Evolutionary conservation across 2,329 filamentous ascomycete species (phyloP), one percentile per base, ranked within the genome.

Genomic region (Botryotinia narcissicola): DNA sequence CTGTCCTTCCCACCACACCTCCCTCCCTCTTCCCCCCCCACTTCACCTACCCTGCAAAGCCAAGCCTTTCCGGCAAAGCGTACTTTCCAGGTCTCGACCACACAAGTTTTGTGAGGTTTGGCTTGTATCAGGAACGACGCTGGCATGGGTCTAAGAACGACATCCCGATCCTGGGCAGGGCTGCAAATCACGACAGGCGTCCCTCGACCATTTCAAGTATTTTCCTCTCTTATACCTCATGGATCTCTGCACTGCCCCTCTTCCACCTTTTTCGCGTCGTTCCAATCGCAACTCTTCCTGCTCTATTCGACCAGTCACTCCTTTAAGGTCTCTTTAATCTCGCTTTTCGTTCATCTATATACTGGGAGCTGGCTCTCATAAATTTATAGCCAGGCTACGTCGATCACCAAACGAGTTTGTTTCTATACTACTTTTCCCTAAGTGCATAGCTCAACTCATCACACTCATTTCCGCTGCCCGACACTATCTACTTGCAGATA

Each of bases 321-420:
- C 84, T 86, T 87, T 85, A 81, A 75, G 77, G 74, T 75, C 75
- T 78, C 81, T 83, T 81, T 82, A 83, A 83, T 82, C 82, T 81
- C 82, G 80, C 81, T 81, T 83, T 81, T 81, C 77, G 81, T 80
- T 82, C 81, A 81, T 83, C 82, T 84, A 84, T 85, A 84, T 80
- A 82, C 84, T 85, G 84, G 83, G 86, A 88, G 86, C 86, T 86
- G 86, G 86, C 83, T 87, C 86, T 87, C 85, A 86, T 82, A 82
- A 82, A 82, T 82, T 81, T 80, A 80, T 82, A 83, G 82, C 79
- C 79, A 77, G 79, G 77, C 78, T 76, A 76, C 79, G 79, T 76
- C 75, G 77, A 81, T 80, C 79, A 74, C 74, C 79, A 81, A 84
- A 84, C 83, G 83, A 84, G 84, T 76, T 82, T 83, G 82, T 81